Base-by-base conservation (phyloP, 441 rosid genomes). In the Brassica hybrid region DNA sequence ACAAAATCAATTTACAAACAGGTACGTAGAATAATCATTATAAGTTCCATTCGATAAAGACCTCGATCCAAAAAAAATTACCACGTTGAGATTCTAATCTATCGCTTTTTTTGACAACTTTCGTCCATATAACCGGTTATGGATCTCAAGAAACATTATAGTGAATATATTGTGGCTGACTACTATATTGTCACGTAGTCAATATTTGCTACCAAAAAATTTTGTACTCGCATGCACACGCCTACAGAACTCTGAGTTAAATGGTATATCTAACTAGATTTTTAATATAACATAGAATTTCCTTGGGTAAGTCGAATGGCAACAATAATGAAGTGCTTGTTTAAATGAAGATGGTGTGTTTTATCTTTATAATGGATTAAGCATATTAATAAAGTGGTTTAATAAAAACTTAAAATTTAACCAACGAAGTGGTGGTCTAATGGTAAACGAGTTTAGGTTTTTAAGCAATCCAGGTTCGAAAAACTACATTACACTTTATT, bases 1-100 rank as follows among this genome's bases (percentile, higher is more conserved):
- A 72, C 94, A 88, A 86, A 86, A 94, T 90, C 94, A 86, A 88
- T 89, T 86, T 84, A 89, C 86, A 79, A 89, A 89, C 92, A 73
- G 74, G 65, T 78, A 78, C 77, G 73, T 77, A 81, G 87, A 84
- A 83, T 76, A 90, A 87, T 86, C 77, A 93, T 93, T 82, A 90
- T 90, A 79, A 77, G 87, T 72, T 86, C 82, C 68, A 82, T 67
- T 82, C 85, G 91, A 92, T 64, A 70, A 64, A 72, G 91, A 88
- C 87, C 80, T 77, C 57, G 23, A 66, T 61, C 78, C 79, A 50
- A 71, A 82, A 75, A 71, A 73, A 27, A 79, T 30, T 74, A 69
- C 34, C 67, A 79, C 75, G 67, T 73, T 62, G 56, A 30, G 65
- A 69, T 73, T 68, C 52, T 19, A 50, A 62, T 69, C 12, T 27